Conservation (phyloP, 2,329 filamentous ascomycete genomes). For the Colletotrichum abscissum region DNA sequence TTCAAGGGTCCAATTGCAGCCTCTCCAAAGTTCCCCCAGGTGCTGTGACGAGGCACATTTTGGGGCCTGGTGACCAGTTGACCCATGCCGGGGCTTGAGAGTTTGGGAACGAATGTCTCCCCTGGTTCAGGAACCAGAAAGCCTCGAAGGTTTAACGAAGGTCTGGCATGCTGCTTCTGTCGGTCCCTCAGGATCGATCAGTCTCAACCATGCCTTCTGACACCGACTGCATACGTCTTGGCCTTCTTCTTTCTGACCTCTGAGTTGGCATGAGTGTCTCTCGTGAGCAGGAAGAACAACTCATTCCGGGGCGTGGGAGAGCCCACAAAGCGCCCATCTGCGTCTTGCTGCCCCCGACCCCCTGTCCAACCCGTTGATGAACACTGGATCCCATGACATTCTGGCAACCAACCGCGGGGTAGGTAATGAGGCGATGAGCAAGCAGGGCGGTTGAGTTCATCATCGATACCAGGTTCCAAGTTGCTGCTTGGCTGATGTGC, state of each 20-base stretch:
- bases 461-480: neutral
- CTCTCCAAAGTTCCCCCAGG: slow-evolving; percentile 1
- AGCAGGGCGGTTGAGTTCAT: slow-evolving; percentile 12
- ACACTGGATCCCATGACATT: slow-evolving; percentile 24
- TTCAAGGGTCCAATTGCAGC: slow-evolving; percentile 25
- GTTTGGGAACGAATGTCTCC: slow-evolving; percentile 27
- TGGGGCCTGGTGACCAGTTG: slow-evolving; percentile 17
- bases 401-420: slow-evolving; percentile 18
- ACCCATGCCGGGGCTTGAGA: slow-evolving; percentile 14
- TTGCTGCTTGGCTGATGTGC: slow-evolving; percentile 12
- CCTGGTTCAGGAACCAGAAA: slow-evolving; percentile 24
- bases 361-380: slow-evolving; percentile 11
- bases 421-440: slow-evolving; percentile 24
- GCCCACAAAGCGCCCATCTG: slow-evolving; percentile 17
- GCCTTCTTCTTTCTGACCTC: slow-evolving; percentile 5
- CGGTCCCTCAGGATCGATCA: neutral
- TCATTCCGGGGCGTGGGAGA: neutral
- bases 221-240: slow-evolving; percentile 28
- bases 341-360: neutral
- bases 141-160: slow-evolving; percentile 6
- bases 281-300: slow-evolving; percentile 23
- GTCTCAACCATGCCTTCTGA: slow-evolving; percentile 29
- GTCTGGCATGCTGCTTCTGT: slow-evolving; percentile 5
- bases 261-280: slow-evolving; percentile 31
- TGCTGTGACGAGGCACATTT: slow-evolving; percentile 2